These are phyloP conservation scores for Leccinum glutinopallens DNA, from an alignment of 1,284 basidiomycete species.

Conservation along the genomic window DNA sequence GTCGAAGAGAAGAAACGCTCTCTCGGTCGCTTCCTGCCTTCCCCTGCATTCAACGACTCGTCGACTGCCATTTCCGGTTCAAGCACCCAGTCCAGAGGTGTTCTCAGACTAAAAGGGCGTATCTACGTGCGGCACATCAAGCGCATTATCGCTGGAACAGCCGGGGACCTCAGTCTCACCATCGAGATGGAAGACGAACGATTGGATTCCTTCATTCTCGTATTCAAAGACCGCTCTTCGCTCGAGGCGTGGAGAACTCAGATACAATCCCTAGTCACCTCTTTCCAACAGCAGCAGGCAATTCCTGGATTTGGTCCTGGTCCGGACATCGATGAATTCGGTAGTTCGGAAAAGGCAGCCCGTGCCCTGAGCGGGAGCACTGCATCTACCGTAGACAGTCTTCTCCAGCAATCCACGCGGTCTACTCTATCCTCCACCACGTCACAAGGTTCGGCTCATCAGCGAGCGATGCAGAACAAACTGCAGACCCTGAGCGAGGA, in stretches of 20 bases:
- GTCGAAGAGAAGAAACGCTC: constrained; percentile 90
- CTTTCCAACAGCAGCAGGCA: constrained; percentile 52
- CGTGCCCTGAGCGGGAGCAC: constrained; percentile 78
- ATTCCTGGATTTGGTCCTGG: constrained; percentile 39
- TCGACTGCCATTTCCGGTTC: constrained; percentile 45
- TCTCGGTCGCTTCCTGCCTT: constrained; percentile 69
- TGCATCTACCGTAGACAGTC: constrained; percentile 63
- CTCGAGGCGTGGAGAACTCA: constrained; percentile 86
- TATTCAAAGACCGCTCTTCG: constrained; percentile 89
- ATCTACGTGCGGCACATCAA: constrained; percentile 95
- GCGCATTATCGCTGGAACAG: constrained; percentile 76
- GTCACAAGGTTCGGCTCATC: constrained; percentile 58
- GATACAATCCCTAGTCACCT: constrained; percentile 72
- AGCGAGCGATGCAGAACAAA: constrained; percentile 46
- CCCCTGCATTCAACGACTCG: constrained; percentile 51
- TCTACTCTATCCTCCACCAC: constrained; percentile 72
- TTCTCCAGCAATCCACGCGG: constrained; percentile 65
- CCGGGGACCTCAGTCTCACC: constrained; percentile 84
- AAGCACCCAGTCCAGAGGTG: constrained; percentile 61
- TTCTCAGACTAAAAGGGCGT: constrained; percentile 88
- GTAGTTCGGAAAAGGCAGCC: constrained; percentile 71
- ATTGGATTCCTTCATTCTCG: constrained; percentile 91
- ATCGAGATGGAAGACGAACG: constrained; percentile 95
- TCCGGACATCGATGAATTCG: constrained; percentile 75
- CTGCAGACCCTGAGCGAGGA: constrained; percentile 71